Base-by-base conservation (phyloP, 768 basidiomycete genomes). In the Suillus placidus region DNA sequence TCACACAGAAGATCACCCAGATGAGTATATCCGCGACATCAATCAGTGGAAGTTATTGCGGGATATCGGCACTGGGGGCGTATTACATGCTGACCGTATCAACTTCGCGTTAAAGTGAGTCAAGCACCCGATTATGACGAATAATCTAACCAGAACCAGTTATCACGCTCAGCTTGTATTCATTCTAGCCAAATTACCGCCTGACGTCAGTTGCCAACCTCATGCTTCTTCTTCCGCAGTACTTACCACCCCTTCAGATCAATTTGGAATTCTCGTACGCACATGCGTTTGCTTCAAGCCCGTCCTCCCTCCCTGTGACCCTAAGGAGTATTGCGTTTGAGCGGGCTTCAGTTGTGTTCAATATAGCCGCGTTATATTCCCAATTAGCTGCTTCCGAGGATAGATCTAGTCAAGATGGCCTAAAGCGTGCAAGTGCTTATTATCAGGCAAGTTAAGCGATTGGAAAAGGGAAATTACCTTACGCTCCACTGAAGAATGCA, bases 91-190 rank as follows among this genome's bases (percentile, higher is more conserved):
- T 60, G 83, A 86, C 70, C 84, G 84, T 68, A 76, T 87, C 70
- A 77, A 86, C 67, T 71, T 82, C 6, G 72, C 82, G 55, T 71
- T 90, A 63, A 81, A 83, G 95, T 95, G 70, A 67, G 88, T 84
- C 54, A 61, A 14, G 35, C 42, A 4, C 49, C 42, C 49, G 26
- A 54, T 56, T 64, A 66, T 18, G 34, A 55, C 37, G 61, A 42
- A 64, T 10, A 3, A 37, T 60, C 68, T 67, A 60, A 64, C 57
- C 55, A 13, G 56, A 57, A 43, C 42, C 69, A 98, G 97, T 54
- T 99, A 99, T 74, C 92, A 97, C 70, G 92, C 94, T 4, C 96
- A 97, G 73, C 86, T 98, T 43, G 81, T 88, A 0, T 95, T 91
- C 67, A 85, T 95, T 38, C 77, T 93, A 67, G 88, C 89, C 14